Conservation (phyloP, 257 asterid genomes). For the Przewalskia tangutica region DNA sequence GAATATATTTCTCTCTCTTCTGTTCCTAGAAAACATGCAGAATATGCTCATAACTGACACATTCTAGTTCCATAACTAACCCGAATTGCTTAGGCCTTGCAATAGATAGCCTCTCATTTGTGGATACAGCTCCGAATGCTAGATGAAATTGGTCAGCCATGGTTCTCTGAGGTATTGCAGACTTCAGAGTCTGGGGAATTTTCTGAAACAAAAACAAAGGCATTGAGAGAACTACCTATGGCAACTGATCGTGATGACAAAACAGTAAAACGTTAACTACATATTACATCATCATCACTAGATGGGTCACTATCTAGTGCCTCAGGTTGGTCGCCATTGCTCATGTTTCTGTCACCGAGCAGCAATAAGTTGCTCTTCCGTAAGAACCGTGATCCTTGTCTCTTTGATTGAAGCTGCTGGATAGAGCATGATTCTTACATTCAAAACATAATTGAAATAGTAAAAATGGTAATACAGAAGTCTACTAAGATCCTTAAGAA, state of each 20-base stretch:
- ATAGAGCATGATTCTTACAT: neutral
- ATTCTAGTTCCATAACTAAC: constrained; percentile 32
- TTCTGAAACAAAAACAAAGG: constrained; percentile 38
- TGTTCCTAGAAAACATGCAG: constrained; percentile 9
- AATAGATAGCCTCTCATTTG: constrained; percentile 16
- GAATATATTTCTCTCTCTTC: neutral
- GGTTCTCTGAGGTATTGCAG: constrained; percentile 31
- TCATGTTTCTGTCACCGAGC: constrained; percentile 29
- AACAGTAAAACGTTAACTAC: constrained; percentile 13
- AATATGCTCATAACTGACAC: constrained; percentile 5
- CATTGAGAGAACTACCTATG: constrained; percentile 7
- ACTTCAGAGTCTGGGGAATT: constrained; percentile 23
- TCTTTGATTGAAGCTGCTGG: constrained; percentile 27
- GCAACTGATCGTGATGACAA: constrained; percentile 7
- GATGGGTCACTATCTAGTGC: constrained; percentile 28
- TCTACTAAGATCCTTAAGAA: constrained; percentile 1
- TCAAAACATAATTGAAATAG: neutral
- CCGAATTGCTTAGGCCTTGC: constrained; percentile 30
- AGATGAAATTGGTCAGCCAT: constrained; percentile 79
- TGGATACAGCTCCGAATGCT: constrained; percentile 43
- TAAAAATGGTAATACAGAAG: constrained; percentile 2
- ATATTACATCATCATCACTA: constrained; percentile 48
- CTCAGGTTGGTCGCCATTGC: constrained; percentile 37
- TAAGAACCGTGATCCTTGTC: constrained; percentile 15
- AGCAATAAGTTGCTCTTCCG: constrained; percentile 17